Evolutionary conservation across 2,329 filamentous ascomycete genomes (phyloP).

Genomic region (Penicillium sp.): DNA sequence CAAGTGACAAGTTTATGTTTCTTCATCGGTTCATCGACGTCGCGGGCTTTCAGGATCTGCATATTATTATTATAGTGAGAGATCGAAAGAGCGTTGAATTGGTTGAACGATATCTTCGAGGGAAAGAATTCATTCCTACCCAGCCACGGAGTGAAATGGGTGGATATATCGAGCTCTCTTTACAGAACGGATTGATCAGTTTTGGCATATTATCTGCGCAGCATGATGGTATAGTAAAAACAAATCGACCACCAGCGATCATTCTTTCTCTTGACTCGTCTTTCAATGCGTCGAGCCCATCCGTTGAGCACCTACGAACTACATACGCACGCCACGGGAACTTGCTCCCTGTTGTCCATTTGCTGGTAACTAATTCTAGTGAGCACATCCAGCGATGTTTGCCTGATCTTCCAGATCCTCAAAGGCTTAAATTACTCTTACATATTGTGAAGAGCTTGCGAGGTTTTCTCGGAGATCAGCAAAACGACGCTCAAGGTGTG

Average conservation of each 20-base stretch:
- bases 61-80: constrained; percentile 38
- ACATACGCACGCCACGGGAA: constrained; percentile 31
- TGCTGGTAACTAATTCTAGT: constrained; percentile 43
- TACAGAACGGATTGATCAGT: constrained; percentile 32
- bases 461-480: constrained; percentile 37
- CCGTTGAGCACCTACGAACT: constrained; percentile 36
- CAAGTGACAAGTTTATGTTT: constrained; percentile 44
- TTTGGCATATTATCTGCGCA: constrained; percentile 32
- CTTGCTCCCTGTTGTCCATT: constrained; percentile 41
- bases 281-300: constrained; percentile 37
- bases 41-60: constrained; percentile 30
- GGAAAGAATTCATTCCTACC: constrained; percentile 36
- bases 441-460: constrained; percentile 31
- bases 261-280: constrained; percentile 44
- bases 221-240: constrained; percentile 27
- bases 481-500: constrained; percentile 38
- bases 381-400: constrained; percentile 45
- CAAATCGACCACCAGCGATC: constrained; percentile 33
- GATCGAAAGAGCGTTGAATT: constrained; percentile 33
- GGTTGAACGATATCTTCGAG: constrained; percentile 40
- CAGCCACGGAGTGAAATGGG: constrained; percentile 30
- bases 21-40: constrained; percentile 40
- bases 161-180: constrained; percentile 30
- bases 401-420: constrained; percentile 29
- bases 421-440: constrained; percentile 31